phyloP scores from a whole-genome alignment of 371 early-diverging fungal genomes.

The Thermomucor indicae-seudaticae region DNA sequence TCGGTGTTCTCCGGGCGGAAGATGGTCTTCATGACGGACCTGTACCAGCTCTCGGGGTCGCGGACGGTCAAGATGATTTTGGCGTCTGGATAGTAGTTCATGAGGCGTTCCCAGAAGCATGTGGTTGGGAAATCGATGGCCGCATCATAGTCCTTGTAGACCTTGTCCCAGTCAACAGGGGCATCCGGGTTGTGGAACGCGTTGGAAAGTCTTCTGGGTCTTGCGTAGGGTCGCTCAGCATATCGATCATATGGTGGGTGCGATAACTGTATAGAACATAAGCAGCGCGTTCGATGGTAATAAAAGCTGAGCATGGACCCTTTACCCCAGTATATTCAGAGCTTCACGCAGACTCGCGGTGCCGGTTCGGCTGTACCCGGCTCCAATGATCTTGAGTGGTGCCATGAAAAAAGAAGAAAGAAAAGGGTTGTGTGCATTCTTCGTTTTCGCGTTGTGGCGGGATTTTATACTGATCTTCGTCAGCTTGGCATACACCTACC shows the following conservation, averaged over 20 bases:
- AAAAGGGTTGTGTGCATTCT: no score
- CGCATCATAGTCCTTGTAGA: neutral
- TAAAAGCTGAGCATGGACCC: no score
- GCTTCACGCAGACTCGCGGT: slow-evolving; percentile 1
- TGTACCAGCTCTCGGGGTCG: slow-evolving; percentile 33
- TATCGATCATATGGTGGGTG: no score
- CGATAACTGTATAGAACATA: no score
- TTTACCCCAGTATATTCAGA: slow-evolving; percentile 6
- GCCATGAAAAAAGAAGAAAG: neutral
- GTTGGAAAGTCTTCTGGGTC: no score
- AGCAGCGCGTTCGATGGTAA: no score
- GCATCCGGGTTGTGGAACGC: no score
- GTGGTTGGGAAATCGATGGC: slow-evolving; percentile 25
- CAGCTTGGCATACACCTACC: no score
- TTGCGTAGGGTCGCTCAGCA: no score
- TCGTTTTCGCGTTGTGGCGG: no score
- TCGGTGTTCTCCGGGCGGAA: neutral
- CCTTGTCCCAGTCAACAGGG: no score
- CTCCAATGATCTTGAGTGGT: slow-evolving; percentile 4
- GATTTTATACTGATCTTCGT: no score
- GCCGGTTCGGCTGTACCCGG: neutral
- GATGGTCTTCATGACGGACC: slow-evolving; percentile 26
- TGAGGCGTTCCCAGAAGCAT: slow-evolving; percentile 8
- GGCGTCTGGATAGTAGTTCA: slow-evolving; percentile 29
- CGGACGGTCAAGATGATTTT: slow-evolving; percentile 31